Conservation (phyloP, 2,329 filamentous ascomycete genomes). For the Emergomyces africanus region DNA sequence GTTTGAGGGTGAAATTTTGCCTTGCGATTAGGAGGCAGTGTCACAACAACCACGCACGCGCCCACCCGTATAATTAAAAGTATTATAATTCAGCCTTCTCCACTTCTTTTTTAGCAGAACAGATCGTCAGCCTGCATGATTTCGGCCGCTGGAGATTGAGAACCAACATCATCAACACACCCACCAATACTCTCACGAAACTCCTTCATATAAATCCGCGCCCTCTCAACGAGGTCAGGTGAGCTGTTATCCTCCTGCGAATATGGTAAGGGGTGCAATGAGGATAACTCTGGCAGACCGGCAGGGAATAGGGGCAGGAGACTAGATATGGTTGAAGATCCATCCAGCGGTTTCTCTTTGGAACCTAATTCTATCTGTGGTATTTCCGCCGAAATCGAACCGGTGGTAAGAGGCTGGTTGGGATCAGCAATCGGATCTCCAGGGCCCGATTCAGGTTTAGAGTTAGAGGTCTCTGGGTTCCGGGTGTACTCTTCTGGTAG, state of each 20-base stretch:
- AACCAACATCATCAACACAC: slow-evolving; percentile 37
- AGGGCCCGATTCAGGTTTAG: background rate
- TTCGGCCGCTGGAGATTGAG: slow-evolving; percentile 20
- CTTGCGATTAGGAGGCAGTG: background rate
- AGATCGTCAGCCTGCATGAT: slow-evolving; percentile 42
- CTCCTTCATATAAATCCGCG: slow-evolving; percentile 40
- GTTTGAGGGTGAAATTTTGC: background rate
- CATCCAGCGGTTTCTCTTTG: slow-evolving; percentile 19
- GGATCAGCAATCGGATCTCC: slow-evolving; percentile 9
- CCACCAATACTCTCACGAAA: slow-evolving; percentile 57
- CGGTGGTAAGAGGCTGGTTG: slow-evolving; percentile 8
- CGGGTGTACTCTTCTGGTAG: slow-evolving; percentile 55
- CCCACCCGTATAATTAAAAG: background rate
- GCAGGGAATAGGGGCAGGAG: slow-evolving; percentile 35
- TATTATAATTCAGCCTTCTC: slow-evolving; percentile 2
- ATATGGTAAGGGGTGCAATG: slow-evolving; percentile 51
- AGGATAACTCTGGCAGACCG: slow-evolving; percentile 35
- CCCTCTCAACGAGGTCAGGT: slow-evolving; percentile 25
- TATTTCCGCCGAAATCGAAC: background rate
- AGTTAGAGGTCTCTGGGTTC: background rate
- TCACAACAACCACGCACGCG: background rate
- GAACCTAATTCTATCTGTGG: slow-evolving; percentile 1
- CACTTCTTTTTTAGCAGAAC: slow-evolving; percentile 45
- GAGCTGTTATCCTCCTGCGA: slow-evolving; percentile 28
- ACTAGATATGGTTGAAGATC: slow-evolving; percentile 35